These are phyloP conservation scores for Septoria petroselini DNA, from an alignment of 2,329 filamentous ascomycete genomes.

Conservation along the genomic window DNA sequence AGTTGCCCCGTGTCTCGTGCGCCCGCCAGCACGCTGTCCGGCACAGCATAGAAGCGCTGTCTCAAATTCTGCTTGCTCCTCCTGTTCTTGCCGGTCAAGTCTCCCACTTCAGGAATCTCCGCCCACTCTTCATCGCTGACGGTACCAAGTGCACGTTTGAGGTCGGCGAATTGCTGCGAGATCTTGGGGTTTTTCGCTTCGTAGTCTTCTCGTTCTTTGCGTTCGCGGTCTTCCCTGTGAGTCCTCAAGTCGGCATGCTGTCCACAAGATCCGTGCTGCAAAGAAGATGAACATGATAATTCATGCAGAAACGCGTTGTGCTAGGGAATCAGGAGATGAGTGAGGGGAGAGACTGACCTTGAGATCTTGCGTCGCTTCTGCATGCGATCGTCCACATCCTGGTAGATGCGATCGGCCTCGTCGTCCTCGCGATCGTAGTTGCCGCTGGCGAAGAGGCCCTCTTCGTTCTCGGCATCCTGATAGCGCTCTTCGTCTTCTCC, in stretches of 20 bases:
- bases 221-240: slow-evolving; percentile 87
- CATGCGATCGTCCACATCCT: slow-evolving; percentile 96
- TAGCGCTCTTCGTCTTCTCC: slow-evolving; percentile 77
- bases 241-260: slow-evolving; percentile 73
- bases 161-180: slow-evolving; percentile 92
- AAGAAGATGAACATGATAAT: slow-evolving; percentile 36
- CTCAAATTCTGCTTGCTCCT: slow-evolving; percentile 76
- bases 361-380: slow-evolving; percentile 79
- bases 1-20: slow-evolving; percentile 78
- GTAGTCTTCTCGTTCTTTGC: slow-evolving; percentile 88
- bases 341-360: slow-evolving; percentile 63
- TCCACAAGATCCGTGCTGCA: slow-evolving; percentile 56
- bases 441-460: slow-evolving; percentile 89
- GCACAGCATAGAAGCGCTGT: slow-evolving; percentile 89
- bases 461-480: slow-evolving; percentile 95
- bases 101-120: slow-evolving; percentile 89
- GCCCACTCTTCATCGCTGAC: slow-evolving; percentile 97
- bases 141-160: slow-evolving; percentile 83
- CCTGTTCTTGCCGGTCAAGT: slow-evolving; percentile 91
- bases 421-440: slow-evolving; percentile 98
- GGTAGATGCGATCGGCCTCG: slow-evolving; percentile 93
- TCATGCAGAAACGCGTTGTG: slow-evolving; percentile 23
- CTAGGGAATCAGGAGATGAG: slow-evolving; percentile 18
- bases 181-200: slow-evolving; percentile 98
- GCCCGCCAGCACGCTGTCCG: slow-evolving; percentile 88